Base-by-base conservation (phyloP, 805 yeast genomes). In the Myxozyma geophila region DNA sequence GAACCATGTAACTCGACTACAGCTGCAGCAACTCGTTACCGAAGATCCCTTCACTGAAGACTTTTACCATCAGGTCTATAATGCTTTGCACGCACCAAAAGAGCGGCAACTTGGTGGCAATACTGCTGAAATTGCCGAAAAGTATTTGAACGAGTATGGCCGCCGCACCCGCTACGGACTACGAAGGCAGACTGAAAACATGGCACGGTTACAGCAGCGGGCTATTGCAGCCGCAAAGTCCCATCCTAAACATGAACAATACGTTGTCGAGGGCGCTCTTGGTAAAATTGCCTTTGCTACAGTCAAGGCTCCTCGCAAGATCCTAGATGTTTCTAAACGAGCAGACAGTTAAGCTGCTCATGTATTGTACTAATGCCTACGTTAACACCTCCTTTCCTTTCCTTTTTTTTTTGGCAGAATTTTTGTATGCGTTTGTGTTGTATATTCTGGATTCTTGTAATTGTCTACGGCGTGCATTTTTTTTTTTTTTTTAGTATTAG, bases 1-100 rank as follows among this genome's bases (percentile, higher is more conserved):
- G 78, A 97, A 93, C 77, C 92, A 90, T 74, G 93, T 95, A 55
- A 91, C 97, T 50, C 84, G 98, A 74, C 87, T 92, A 74, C 99
- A 95, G 77, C 82, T 95, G 67, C 91, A 97, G 55, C 97, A 92
- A 75, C 89, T 95, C 77, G 97, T 95, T 55, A 89, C 97, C 10
- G 98, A 92, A 61, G 98, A 95, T 77, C 99, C 99, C 13, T 90
- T 89, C 76, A 91, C 90, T 73, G 99, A 95, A 77, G 99, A 95
- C 79, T 95, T 93, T 74, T 95, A 95, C 74, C 90, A 88, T 73
- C 98, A 95, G 77, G 97, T 95, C 48, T 90, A 85, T 78, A 89
- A 92, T 72, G 85, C 88, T 68, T 80, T 89, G 67, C 87, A 87
- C 72, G 81, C 82, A 13, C 64, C 63, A 17, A 46, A 60, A 43